Evolutionary conservation across 192 early-diverging fungal species (phyloP).

Genomic region (Coemansia reversa): DNA sequence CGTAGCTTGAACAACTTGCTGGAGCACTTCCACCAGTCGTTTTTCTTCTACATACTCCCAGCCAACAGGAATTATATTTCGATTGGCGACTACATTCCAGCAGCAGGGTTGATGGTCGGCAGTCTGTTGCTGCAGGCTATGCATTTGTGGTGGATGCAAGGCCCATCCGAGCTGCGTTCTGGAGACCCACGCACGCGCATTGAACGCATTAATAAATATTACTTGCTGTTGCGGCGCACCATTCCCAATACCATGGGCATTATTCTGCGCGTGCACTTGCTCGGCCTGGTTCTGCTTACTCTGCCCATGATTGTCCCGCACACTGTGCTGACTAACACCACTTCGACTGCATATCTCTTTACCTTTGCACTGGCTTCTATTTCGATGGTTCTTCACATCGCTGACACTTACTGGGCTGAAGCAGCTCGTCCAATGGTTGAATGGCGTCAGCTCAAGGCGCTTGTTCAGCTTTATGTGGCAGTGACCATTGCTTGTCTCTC

Average conservation of each 20-base stretch:
- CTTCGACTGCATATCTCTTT: slow-evolving; percentile 30
- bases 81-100: slow-evolving; percentile 86
- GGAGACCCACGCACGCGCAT: slow-evolving; percentile 41
- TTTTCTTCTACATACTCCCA: slow-evolving; percentile 96
- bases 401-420: slow-evolving; percentile 58
- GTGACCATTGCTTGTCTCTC: slow-evolving; percentile 64
- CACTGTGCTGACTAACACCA: slow-evolving; percentile 24
- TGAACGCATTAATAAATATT: slow-evolving; percentile 39
- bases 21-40: slow-evolving; percentile 93
- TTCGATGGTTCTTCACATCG: slow-evolving; percentile 57
- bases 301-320: slow-evolving; percentile 21
- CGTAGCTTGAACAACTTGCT: slow-evolving; percentile 88
- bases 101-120: slow-evolving; percentile 73
- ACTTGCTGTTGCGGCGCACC: slow-evolving; percentile 37
- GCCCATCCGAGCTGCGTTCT: slow-evolving; percentile 32
- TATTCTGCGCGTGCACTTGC: slow-evolving; percentile 45
- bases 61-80: slow-evolving; percentile 75
- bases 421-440: slow-evolving; percentile 33
- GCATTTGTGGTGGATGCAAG: slow-evolving; percentile 55
- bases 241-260: slow-evolving; percentile 27
- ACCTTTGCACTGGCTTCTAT: slow-evolving; percentile 29
- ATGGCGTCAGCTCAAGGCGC: slow-evolving; percentile 51
- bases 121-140: slow-evolving; percentile 70
- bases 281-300: slow-evolving; percentile 40
- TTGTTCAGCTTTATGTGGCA: slow-evolving; percentile 52